Conservation (phyloP, 805 yeast species). For the Barnettozyma vustinii region DNA sequence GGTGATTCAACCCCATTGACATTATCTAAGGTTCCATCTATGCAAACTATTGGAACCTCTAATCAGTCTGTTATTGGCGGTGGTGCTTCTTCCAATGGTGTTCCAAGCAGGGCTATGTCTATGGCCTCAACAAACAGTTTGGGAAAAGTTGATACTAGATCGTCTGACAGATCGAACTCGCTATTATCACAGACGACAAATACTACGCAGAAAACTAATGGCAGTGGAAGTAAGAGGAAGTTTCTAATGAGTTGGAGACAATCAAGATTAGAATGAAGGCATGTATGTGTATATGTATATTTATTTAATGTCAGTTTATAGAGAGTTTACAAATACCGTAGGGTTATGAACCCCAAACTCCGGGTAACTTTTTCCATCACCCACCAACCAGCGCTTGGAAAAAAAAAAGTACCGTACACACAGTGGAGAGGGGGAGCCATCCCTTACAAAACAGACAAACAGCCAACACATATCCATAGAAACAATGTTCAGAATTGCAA, state of each 20-base stretch:
- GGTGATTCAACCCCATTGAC: slow-evolving; percentile 9
- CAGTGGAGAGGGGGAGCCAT: not conserved
- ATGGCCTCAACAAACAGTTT: slow-evolving; percentile 5
- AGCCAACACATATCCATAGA: not conserved
- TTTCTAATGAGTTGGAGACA: slow-evolving; percentile 32
- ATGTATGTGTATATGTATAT: too few relatives aligned
- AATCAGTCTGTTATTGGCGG: not conserved
- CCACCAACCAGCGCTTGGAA: not conserved
- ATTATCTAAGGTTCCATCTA: slow-evolving; percentile 17
- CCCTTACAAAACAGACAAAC: not conserved
- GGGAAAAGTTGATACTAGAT: slow-evolving; percentile 24
- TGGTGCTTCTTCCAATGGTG: not conserved
- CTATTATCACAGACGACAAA: slow-evolving; percentile 6
- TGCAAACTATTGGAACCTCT: slow-evolving; percentile 6
- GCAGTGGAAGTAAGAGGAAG: slow-evolving; percentile 21
- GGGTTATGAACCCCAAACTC: not conserved
- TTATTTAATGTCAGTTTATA: not conserved
- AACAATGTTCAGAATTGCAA: slow-evolving; percentile 48
- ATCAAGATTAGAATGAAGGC: slow-evolving; percentile 14
- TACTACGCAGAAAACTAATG: slow-evolving; percentile 10
- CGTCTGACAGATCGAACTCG: slow-evolving; percentile 24
- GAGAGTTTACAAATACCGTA: not conserved
- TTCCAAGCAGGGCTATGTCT: not conserved
- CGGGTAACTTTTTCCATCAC: not conserved
- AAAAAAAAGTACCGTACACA: too few relatives aligned